phyloP scores from a whole-genome alignment of 1,284 basidiomycete species.

The Somion occarium region DNA sequence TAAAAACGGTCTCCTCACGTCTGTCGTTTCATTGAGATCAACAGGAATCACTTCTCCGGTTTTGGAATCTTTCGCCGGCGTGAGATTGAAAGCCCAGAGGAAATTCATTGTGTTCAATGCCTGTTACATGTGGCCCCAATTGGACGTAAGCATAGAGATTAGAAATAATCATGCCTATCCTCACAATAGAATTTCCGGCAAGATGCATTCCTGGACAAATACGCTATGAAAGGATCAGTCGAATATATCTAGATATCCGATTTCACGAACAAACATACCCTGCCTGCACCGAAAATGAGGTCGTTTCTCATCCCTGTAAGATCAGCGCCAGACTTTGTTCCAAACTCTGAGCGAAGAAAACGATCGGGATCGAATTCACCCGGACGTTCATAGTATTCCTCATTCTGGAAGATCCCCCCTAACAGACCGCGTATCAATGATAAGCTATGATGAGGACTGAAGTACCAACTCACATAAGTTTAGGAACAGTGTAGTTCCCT shows the following conservation, averaged over 20 bases:
- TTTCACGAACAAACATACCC: conserved; percentile 5
- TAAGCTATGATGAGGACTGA: no score
- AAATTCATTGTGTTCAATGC: conserved; percentile 13
- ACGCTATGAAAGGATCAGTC: conserved; percentile 1
- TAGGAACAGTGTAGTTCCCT: conserved; percentile 1
- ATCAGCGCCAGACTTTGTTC: conserved; percentile 5
- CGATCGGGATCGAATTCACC: conserved; percentile 6
- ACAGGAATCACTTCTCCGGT: conserved; percentile 1
- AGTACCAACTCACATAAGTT: conserved; percentile 4
- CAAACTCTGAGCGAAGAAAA: conserved; percentile 2
- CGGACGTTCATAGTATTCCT: conserved; percentile 2
- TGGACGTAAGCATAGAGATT: no score
- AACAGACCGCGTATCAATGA: no score
- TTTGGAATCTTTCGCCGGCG: conserved; percentile 3
- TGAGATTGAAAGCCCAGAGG: conserved; percentile 12
- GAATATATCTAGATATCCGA: background rate
- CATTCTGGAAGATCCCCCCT: conserved; percentile 6
- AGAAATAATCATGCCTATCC: no score
- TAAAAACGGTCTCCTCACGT: background rate
- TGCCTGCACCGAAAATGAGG: conserved; percentile 8
- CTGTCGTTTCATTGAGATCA: conserved; percentile 4
- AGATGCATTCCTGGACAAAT: no score
- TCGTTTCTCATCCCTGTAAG: conserved; percentile 4
- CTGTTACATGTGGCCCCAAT: no score
- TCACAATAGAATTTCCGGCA: background rate